Evolutionary conservation across 2,329 filamentous ascomycete species (phyloP), one percentile per base, ranked within the genome.

Genomic region (Fusarium clavum): DNA sequence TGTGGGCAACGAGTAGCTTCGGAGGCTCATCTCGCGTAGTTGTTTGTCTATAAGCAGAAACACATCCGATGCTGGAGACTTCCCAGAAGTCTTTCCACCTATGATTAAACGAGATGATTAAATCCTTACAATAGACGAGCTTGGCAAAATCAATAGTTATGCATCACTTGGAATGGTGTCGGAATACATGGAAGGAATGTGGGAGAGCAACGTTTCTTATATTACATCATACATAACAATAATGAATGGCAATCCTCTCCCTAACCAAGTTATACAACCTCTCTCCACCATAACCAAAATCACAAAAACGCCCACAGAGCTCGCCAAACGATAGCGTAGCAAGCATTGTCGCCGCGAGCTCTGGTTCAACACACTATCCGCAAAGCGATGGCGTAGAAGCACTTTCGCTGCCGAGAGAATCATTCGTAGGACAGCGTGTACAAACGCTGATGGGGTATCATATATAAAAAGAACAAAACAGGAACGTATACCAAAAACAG

Each of bases 311-410:
- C 83, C 83, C 83, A 85, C 81, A 83, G 84, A 82, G 63, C 82
- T 79, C 75, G 75, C 79, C 74, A 67, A 67, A 78, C 84, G 83
- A 86, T 86, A 86, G 85, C 85, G 85, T 80, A 81, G 63, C 53
- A 81, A 66, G 85, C 85, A 86, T 86, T 86, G 79, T 87, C 84
- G 83, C 79, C 78, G 73, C 74, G 72, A 76, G 77, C 73, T 82
- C 83, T 83, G 81, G 83, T 84, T 79, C 81, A 81, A 84, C 80
- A 82, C 83, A 83, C 83, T 83, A 85, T 84, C 82, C 83, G 69
- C 69, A 72, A 69, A 83, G 83, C 83, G 80, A 86, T 86, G 84
- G 84, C 84, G 84, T 85, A 85, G 77, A 67, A 84, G 84, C 84
- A 85, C 84, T 86, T 77, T 86, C 83, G 82, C 83, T 81, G 83